phyloP scores from a whole-genome alignment of 2,329 filamentous ascomycete species.

The Xylaria sp. region DNA sequence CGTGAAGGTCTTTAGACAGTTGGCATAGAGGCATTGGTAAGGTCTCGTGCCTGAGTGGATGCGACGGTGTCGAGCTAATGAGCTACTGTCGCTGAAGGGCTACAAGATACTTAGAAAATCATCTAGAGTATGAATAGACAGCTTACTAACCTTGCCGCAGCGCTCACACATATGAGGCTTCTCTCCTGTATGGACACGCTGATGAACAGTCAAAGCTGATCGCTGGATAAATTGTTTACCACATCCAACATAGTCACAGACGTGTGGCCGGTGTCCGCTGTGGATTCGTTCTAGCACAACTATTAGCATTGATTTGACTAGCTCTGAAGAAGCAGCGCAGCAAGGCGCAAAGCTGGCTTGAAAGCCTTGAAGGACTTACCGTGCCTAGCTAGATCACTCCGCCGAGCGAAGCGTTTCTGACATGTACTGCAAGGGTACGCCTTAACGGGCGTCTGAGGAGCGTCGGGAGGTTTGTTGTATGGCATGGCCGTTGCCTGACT shows the following conservation, averaged over 20 bases:
- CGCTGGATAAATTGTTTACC: slow-evolving; percentile 98
- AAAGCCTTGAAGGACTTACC: slow-evolving; percentile 66
- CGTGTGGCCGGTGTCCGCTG: slow-evolving; percentile 87
- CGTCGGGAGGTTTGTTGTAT: slow-evolving; percentile 53
- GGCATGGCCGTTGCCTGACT: slow-evolving; percentile 50
- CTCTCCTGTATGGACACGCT: slow-evolving; percentile 95
- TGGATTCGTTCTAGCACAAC: slow-evolving; percentile 86
- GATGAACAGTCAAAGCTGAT: slow-evolving; percentile 93
- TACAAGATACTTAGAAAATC: slow-evolving; percentile 53
- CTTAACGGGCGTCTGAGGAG: slow-evolving; percentile 60
- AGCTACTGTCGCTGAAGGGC: slow-evolving; percentile 97
- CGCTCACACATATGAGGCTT: slow-evolving; percentile 98
- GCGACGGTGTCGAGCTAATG: slow-evolving; percentile 88
- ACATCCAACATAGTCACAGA: slow-evolving; percentile 88
- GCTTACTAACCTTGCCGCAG: slow-evolving; percentile 83
- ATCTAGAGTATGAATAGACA: neutral
- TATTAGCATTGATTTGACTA: slow-evolving; percentile 7
- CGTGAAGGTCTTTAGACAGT: slow-evolving; percentile 99
- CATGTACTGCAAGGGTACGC: slow-evolving; percentile 91
- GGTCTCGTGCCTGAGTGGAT: slow-evolving; percentile 96
- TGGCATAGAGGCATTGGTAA: slow-evolving; percentile 96
- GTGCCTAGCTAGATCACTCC: slow-evolving; percentile 93
- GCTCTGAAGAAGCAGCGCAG: neutral
- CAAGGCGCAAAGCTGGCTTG: neutral
- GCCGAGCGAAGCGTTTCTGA: slow-evolving; percentile 88